Conservation (phyloP, 1,284 basidiomycete species). For the Austroboletus niveus region DNA sequence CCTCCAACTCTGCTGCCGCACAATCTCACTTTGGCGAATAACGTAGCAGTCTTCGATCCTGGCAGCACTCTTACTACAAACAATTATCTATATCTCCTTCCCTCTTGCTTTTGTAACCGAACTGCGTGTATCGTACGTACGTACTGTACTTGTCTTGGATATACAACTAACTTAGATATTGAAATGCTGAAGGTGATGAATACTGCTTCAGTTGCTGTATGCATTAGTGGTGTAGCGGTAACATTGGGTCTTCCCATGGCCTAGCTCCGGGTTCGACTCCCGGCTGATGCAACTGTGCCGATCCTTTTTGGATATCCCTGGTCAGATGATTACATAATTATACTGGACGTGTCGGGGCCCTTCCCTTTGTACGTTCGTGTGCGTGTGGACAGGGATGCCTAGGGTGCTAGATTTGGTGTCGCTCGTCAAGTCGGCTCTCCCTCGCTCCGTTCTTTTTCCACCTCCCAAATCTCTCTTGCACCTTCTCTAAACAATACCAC, state of each 20-base stretch:
- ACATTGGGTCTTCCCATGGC: constrained; percentile 47
- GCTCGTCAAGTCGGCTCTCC: constrained; percentile 13
- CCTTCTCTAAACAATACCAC: constrained; percentile 85
- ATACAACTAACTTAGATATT: no score
- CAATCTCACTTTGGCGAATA: no score
- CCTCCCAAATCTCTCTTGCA: constrained; percentile 71
- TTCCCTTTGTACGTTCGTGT: not conserved
- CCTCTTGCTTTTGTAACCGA: no score
- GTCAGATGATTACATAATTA: no score
- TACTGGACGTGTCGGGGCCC: not conserved
- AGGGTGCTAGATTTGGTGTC: not conserved
- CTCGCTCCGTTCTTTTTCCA: constrained; percentile 59
- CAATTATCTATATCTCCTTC: no score
- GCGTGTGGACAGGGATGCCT: not conserved
- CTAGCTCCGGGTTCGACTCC: constrained; percentile 60
- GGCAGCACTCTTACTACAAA: no score
- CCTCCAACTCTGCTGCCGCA: no score
- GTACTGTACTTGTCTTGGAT: no score
- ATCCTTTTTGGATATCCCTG: not conserved
- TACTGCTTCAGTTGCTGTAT: no score
- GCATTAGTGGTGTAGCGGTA: constrained; percentile 41
- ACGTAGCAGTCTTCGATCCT: no score
- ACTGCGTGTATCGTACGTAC: no score
- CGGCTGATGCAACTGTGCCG: constrained; percentile 44
- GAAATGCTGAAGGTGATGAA: no score